Conservation (phyloP, 129 eudicot species). For the Artemisia annua region DNA sequence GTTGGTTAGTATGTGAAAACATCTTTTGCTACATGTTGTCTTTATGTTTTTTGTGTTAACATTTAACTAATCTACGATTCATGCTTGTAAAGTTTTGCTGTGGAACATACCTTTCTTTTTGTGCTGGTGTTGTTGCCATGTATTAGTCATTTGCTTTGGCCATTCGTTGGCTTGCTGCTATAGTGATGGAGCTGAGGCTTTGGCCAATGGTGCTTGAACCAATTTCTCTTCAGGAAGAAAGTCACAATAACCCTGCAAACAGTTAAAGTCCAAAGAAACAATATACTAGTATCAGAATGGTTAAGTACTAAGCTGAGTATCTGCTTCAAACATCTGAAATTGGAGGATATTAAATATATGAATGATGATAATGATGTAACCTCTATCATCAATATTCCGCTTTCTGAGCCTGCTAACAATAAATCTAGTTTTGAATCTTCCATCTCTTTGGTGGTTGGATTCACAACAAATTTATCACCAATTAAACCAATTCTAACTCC, state of each 20-base stretch:
- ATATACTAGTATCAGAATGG: conserved; percentile 23
- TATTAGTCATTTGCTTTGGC: no score
- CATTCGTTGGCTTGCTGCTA: no score
- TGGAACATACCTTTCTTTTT: no score
- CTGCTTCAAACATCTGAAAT: neutral
- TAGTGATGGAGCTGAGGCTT: no score
- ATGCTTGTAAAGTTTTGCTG: no score
- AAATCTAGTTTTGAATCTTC: conserved; percentile 86
- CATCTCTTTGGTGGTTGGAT: conserved; percentile 90
- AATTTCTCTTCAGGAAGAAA: conserved; percentile 96
- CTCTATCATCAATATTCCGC: conserved; percentile 96
- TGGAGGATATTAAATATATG: conserved; percentile 2
- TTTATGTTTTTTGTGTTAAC: no score
- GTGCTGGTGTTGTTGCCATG: no score
- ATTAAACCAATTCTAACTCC: conserved; percentile 95
- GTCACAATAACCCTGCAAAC: conserved; percentile 88
- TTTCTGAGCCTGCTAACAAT: conserved; percentile 84
- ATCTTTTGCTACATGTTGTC: no score
- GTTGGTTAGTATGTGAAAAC: no score
- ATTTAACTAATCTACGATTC: no score
- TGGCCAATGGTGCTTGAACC: conserved; percentile 87
- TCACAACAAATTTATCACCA: conserved; percentile 76
- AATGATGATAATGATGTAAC: conserved; percentile 36
- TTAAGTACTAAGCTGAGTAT: conserved; percentile 22
- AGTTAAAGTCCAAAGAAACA: conserved; percentile 30